Evolutionary conservation across 2,329 filamentous ascomycete genomes (phyloP), one percentile per base, ranked within the genome.

Genomic region (Trichoderma sp.): DNA sequence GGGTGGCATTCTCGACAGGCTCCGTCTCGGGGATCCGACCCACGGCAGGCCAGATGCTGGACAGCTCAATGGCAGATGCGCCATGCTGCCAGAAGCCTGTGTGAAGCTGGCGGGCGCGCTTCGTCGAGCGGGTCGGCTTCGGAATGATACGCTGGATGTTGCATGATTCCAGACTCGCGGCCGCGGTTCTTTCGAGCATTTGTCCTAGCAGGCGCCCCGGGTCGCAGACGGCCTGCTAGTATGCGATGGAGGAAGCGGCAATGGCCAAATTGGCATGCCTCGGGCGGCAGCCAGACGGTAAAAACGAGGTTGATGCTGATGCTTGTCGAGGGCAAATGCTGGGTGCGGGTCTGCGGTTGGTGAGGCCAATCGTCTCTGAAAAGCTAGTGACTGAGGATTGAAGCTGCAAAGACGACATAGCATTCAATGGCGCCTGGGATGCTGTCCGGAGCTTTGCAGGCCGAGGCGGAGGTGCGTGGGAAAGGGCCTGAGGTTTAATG

Each of bases 171-270:
- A 89, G 80, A 79, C 82, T 84, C 73, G 84, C 84, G 50, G 86
- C 85, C 53, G 86, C 85, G 71, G 87, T 87, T 84, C 86, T 85
- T 83, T 89, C 87, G 76, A 89, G 85, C 86, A 89, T 88, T 79
- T 81, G 82, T 69, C 72, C 72, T 71, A 71, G 36, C 59, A 61
- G 71, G 30, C 70, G 36, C 26, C 66, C 65, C 58, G 61, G 53
- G 36, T 59, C 59, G 43, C 65, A 39, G 67, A 65, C 39, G 13
- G 26, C 63, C 64, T 55, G 55, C 63, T 53, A 68, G 64, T 64
- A 66, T 62, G 62, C 34, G 32, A 66, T 59, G 26, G 61, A 26
- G n/a, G 13, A 68, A 30, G 15, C 34, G 11, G 58, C 23, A 7
- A 30, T 6, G 55, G 53, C 59, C 61, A 62, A 53, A 59, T 55